A percentile compares a stretch with the other conserved stretches of the same genome.
These are phyloP conservation scores for Colletotrichum simmondsii DNA, from an alignment of 2,329 filamentous ascomycete species.

Conservation along the genomic window DNA sequence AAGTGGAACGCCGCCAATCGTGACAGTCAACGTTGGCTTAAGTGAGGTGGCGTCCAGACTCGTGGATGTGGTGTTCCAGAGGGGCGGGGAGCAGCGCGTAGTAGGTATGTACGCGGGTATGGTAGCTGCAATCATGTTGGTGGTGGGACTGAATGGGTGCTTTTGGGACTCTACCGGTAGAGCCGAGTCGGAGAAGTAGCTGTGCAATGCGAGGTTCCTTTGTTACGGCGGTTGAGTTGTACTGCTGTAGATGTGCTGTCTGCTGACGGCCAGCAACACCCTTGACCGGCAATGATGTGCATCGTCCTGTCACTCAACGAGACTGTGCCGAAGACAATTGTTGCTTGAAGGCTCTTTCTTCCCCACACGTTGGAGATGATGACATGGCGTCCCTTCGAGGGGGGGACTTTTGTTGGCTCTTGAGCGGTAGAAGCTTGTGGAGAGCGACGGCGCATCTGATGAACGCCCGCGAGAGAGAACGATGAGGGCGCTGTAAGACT, in stretches of 20 bases:
- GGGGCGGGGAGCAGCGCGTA: background rate
- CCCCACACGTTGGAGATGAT: background rate
- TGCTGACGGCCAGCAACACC: conserved; percentile 1
- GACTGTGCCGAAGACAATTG: background rate
- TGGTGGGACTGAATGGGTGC: conserved; percentile 1
- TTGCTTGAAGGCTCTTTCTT: background rate
- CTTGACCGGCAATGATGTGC: background rate
- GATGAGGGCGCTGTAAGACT: background rate
- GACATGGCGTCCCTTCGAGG: background rate
- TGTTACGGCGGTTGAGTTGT: background rate
- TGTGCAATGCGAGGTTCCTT: background rate
- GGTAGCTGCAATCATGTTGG: background rate
- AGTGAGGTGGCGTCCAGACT: conserved; percentile 3
- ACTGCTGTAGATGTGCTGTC: conserved; percentile 6
- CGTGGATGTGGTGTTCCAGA: background rate
- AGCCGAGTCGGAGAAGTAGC: background rate
- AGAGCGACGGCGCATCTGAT: background rate
- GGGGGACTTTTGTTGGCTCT: conserved; percentile 21
- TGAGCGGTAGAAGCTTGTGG: conserved; percentile 21
- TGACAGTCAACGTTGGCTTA: background rate
- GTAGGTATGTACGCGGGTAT: background rate
- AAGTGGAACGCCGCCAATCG: conserved; percentile 9
- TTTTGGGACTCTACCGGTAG: background rate
- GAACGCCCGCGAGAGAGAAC: conserved; percentile 7
- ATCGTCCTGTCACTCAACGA: background rate